Percentiles rank a stretch among this genome's conserved stretches.
These are phyloP conservation scores for Tetrahymena thermophila DNA, from an alignment of 73 alveolate species.

Conservation along the genomic window DNA sequence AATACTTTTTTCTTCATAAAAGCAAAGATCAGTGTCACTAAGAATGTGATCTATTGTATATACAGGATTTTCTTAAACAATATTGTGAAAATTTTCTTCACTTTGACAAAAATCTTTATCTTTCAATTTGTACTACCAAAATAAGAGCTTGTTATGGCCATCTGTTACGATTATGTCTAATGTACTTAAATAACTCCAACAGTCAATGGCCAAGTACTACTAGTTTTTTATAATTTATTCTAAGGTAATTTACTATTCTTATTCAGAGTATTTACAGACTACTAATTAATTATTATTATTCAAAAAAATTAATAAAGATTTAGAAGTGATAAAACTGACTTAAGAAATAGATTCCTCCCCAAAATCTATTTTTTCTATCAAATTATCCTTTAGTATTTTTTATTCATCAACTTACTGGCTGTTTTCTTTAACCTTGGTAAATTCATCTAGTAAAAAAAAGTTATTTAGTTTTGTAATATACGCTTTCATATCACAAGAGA, in stretches of 20 bases:
- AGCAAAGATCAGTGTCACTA: neutral
- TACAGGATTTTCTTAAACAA: neutral
- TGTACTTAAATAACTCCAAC: neutral
- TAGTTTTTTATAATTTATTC: neutral
- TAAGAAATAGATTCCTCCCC: neutral
- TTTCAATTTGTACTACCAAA: neutral
- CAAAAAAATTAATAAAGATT: neutral
- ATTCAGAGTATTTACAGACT: neutral
- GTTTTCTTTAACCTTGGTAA: neutral
- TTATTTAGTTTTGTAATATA: neutral
- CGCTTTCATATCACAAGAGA: neutral
- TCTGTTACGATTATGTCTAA: neutral
- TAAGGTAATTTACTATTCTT: neutral
- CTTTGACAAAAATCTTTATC: neutral
- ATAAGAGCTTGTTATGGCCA: neutral
- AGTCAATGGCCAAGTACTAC: neutral
- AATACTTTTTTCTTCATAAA: neutral
- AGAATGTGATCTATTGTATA: neutral
- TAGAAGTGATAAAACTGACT: neutral
- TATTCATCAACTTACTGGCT: neutral
- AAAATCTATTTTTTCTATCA: neutral
- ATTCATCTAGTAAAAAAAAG: neutral
- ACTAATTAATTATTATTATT: neutral
- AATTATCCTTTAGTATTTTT: no score
- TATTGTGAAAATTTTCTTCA: neutral